Base-by-base conservation (phyloP, 192 early-diverging fungal species). In the Backusella tuberculispora region DNA sequence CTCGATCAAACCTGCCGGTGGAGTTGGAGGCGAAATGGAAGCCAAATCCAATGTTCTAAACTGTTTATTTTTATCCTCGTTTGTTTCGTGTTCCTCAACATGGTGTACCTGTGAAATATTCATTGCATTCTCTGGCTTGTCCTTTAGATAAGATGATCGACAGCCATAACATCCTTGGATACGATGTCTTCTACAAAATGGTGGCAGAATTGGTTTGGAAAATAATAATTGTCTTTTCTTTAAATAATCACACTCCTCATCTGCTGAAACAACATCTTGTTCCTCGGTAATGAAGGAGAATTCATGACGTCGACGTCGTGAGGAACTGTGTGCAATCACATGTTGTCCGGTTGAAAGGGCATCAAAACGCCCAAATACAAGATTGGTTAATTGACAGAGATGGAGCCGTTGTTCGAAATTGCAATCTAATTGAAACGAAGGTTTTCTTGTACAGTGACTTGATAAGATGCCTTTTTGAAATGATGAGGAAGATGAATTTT, bases 341-440 rank as follows among this genome's bases (percentile, higher is more conserved):
- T 72, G 71, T 40, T 60, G 64, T 12, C 70, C 67, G 1, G 47
- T 80, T 3, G 71, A 74, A 17, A 79, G 74, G 4, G 82, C 79
- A 69, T 88, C 86, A 68, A 88, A 84, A n/a, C 86, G 83, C n/a
- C 86, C 86, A 84, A 87, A 87, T 13, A 87, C 77, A 66, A 87
- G 76, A 24, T 85, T 85, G 13, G 86, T 87, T 19, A 85, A 46
- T 64, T 87, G 86, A 69, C 86, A 85, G 48, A 87, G 81, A 66
- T 85, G 80, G 13, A 87, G 75, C 1, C 86, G 82, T n/a, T 85
- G 84, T 47, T 85, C 85, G 38, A 87, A 78, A 43, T 85, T 75
- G 12, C 71, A 69, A 50, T 83, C 82, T 24, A 82, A 64, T 34
- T 76, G 76, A 17, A 84, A 80, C 14, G 71, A 76, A 15, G 79